Evolutionary conservation across 1,284 basidiomycete genomes (phyloP).

Genomic region (Pseudozyma pruni): DNA sequence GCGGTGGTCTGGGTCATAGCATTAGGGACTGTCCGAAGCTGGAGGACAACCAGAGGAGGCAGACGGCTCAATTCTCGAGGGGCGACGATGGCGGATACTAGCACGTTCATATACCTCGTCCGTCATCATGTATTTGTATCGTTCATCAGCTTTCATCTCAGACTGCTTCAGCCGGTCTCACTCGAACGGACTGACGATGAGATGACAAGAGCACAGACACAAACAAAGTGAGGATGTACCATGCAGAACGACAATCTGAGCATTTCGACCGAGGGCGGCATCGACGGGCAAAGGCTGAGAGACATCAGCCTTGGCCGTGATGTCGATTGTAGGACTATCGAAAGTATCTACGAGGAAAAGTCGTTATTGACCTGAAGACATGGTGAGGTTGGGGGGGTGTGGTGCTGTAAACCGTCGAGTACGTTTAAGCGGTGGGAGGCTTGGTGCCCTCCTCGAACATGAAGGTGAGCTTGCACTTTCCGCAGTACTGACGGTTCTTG

Average conservation of each 20-base stretch:
- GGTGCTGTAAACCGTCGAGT: not conserved
- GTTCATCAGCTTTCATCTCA: no score
- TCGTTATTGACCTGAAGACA: conserved; percentile 35
- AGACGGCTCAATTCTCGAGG: conserved; percentile 42
- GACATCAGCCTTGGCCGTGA: conserved; percentile 7
- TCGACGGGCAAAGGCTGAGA: conserved; percentile 6
- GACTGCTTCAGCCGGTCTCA: no score
- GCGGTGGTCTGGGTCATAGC: conserved; percentile 95
- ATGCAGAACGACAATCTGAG: conserved; percentile 41
- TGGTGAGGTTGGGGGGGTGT: conserved; percentile 5
- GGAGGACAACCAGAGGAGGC: conserved; percentile 83
- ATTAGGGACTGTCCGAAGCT: conserved; percentile 95
- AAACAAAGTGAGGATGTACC: conserved; percentile 18
- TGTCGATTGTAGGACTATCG: conserved; percentile 2
- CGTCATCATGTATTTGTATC: conserved; percentile 18
- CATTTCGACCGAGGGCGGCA: conserved; percentile 18
- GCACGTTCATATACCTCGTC: not conserved
- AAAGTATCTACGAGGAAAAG: conserved; percentile 9
- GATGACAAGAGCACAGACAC: no score
- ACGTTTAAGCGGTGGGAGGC: conserved; percentile 56
- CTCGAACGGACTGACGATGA: no score
- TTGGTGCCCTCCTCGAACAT: conserved; percentile 67
- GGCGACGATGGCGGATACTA: conserved; percentile 44
- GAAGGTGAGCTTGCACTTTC: conserved; percentile 68
- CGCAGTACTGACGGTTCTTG: conserved; percentile 68